A percentile compares a stretch with the other conserved stretches of the same genome.
Evolutionary conservation across 2,329 filamentous ascomycete species (phyloP).

Genomic region (Arthrobotrys sinensis): DNA sequence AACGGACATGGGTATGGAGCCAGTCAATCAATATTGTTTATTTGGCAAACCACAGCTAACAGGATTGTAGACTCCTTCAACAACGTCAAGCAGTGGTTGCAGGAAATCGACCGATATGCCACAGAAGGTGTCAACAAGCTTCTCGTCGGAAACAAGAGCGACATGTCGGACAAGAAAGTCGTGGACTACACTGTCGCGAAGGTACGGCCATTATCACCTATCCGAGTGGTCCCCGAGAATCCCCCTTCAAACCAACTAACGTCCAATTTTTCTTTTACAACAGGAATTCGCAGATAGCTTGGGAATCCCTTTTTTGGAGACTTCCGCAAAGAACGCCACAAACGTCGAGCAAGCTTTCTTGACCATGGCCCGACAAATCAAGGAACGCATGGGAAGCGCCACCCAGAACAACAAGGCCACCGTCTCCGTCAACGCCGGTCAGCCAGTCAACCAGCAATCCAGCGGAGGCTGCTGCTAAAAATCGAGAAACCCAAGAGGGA

Average conservation of each 20-base stretch:
- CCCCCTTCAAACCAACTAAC: constrained; percentile 5
- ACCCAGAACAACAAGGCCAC: constrained; percentile 97
- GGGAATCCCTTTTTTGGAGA: constrained; percentile 99
- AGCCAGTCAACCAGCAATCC: constrained; percentile 90
- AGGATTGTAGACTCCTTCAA: constrained; percentile 83
- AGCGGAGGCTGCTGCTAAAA: constrained; percentile 91
- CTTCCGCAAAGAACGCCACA: constrained; percentile 98
- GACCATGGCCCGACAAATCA: constrained; percentile 99
- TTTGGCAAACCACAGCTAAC: neutral
- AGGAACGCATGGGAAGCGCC: constrained; percentile 91
- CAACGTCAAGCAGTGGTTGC: constrained; percentile 99
- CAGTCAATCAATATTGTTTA: neutral
- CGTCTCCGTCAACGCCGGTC: constrained; percentile 88
- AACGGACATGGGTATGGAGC: constrained; percentile 84
- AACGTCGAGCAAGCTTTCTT: constrained; percentile 99
- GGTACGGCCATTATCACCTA: constrained; percentile 72
- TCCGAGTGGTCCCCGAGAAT: neutral
- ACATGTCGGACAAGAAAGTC: constrained; percentile 99
- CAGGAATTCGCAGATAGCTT: constrained; percentile 99
- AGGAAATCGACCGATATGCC: constrained; percentile 99
- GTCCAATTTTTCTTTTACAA: constrained; percentile 56
- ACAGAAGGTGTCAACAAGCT: constrained; percentile 99
- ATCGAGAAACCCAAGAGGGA: neutral
- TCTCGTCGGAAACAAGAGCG: constrained; percentile 99
- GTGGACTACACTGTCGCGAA: constrained; percentile 99